phyloP scores from a whole-genome alignment of 768 basidiomycete genomes.

The Clitopilus hobsonii region DNA sequence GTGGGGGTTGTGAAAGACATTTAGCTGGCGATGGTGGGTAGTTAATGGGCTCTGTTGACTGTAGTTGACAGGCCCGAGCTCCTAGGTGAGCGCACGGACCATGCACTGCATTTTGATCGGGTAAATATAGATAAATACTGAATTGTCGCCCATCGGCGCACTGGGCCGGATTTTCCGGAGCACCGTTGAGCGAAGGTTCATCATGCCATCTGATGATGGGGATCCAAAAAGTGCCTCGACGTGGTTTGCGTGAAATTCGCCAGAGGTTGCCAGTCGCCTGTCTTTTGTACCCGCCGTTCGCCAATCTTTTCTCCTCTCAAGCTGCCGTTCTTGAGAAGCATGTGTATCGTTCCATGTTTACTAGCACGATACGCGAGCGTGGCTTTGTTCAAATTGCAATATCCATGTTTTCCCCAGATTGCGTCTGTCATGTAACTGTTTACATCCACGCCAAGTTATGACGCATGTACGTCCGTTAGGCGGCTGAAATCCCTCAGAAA shows the following conservation, averaged over 20 bases:
- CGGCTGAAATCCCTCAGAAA: not conserved
- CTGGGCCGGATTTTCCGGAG: slow-evolving; percentile 1
- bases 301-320: not conserved
- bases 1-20: slow-evolving; percentile 43
- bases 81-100: slow-evolving; percentile 37
- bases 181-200: not conserved
- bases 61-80: slow-evolving; percentile 45
- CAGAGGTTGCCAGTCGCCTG: slow-evolving; percentile 12
- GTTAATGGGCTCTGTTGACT: slow-evolving; percentile 41
- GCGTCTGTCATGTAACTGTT: not conserved
- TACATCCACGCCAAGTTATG: not conserved
- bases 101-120: slow-evolving; percentile 13
- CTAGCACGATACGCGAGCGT: not conserved
- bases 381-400: not conserved
- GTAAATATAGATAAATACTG: slow-evolving; percentile 8
- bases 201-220: not conserved
- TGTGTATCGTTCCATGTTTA: not conserved
- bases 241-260: slow-evolving; percentile 14
- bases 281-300: not conserved
- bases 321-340: not conserved
- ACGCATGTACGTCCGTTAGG: not conserved
- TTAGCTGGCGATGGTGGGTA: slow-evolving; percentile 16
- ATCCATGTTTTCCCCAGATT: not conserved
- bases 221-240: not conserved
- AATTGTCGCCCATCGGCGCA: slow-evolving; percentile 1